phyloP scores from a whole-genome alignment of 2,329 filamentous ascomycete genomes.

The Karstenula rhodostoma region DNA sequence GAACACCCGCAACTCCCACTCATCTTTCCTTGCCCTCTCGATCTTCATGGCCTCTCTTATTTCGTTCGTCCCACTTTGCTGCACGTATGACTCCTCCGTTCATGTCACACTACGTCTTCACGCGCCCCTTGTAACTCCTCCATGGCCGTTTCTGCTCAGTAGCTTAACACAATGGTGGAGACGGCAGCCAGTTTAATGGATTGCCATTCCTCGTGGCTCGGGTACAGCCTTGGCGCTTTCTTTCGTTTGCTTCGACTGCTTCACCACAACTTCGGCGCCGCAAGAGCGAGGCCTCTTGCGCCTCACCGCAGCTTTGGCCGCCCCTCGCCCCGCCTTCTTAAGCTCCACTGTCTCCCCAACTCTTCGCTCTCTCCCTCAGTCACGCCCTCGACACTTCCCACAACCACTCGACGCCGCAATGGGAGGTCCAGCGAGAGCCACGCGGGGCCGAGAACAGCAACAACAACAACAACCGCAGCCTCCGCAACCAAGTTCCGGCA shows the following conservation, averaged over 20 bases:
- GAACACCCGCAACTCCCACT: neutral
- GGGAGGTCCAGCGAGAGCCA: conserved; percentile 14
- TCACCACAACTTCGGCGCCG: neutral
- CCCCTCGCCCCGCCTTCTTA: neutral
- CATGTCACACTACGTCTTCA: conserved; percentile 2
- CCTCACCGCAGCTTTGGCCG: conserved; percentile 5
- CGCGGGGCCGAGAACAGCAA: neutral
- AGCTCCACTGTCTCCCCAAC: too few relatives aligned
- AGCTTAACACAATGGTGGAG: neutral
- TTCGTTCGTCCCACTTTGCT: conserved; percentile 9
- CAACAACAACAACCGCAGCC: conserved; percentile 3
- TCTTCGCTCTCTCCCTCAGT: neutral
- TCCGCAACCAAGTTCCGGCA: conserved; percentile 10
- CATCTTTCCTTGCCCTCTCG: neutral
- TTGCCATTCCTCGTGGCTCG: neutral
- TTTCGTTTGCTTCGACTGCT: neutral
- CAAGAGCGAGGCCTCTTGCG: neutral
- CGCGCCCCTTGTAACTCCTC: neutral
- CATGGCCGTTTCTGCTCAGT: neutral
- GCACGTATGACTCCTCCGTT: conserved; percentile 17
- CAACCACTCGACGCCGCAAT: conserved; percentile 11
- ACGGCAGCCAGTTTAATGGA: neutral
- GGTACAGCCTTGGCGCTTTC: conserved; percentile 9
- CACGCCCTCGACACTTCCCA: neutral
- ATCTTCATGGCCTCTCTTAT: neutral